phyloP scores from a whole-genome alignment of 2,329 filamentous ascomycete genomes.

The Colletotrichum tabaci region DNA sequence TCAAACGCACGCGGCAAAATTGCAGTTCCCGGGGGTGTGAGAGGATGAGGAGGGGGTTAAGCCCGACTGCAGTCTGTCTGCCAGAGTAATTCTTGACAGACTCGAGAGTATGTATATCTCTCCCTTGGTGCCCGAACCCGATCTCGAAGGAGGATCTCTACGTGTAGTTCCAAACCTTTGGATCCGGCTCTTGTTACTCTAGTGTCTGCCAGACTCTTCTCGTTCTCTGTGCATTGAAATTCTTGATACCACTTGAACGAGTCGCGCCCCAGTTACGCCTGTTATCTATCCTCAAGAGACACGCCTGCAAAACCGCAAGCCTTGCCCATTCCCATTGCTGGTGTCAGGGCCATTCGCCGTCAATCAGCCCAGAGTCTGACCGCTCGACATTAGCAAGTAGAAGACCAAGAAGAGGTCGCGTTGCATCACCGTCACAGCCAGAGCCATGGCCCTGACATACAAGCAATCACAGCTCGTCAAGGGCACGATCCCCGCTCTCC shows the following conservation, averaged over 20 bases:
- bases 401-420: not conserved
- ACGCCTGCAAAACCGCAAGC: not conserved
- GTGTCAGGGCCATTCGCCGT: not conserved
- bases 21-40: not conserved
- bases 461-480: conserved; percentile 76
- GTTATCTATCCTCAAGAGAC: conserved; percentile 1
- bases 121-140: conserved; percentile 11
- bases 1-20: conserved; percentile 15
- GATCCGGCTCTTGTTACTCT: conserved; percentile 4
- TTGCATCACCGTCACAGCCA: not conserved
- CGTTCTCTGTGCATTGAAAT: conserved; percentile 8
- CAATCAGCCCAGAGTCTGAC: conserved; percentile 1
- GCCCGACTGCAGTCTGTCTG: not conserved
- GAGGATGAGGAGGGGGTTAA: conserved; percentile 14
- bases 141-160: not conserved
- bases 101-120: conserved; percentile 24
- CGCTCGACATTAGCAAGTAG: not conserved
- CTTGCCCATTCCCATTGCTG: not conserved
- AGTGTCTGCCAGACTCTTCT: conserved; percentile 7
- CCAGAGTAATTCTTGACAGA: conserved; percentile 14
- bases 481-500: conserved; percentile 78
- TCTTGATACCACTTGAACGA: conserved; percentile 27
- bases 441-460: conserved; percentile 59
- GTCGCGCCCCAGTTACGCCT: not conserved
- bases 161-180: conserved; percentile 3